These are phyloP conservation scores for Verticillium albo-atrum DNA, from an alignment of 2,329 filamentous ascomycete species.

Conservation along the genomic window DNA sequence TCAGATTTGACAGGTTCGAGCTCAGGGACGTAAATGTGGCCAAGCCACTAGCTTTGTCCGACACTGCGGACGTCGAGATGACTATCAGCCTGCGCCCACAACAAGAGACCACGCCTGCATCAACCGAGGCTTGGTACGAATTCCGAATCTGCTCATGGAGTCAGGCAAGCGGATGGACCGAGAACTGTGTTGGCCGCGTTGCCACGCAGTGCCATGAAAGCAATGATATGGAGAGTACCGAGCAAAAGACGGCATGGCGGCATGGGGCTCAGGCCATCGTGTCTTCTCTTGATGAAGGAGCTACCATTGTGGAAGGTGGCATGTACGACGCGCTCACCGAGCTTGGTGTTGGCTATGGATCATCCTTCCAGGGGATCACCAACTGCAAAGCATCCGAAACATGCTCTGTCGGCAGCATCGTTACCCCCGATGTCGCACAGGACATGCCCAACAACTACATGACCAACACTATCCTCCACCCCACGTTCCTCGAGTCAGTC, in stretches of 20 bases:
- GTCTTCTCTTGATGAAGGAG: not conserved
- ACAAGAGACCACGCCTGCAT: constrained; percentile 33
- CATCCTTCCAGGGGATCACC: constrained; percentile 41
- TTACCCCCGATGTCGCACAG: constrained; percentile 7
- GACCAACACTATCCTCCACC: constrained; percentile 14
- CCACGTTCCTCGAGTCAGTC: constrained; percentile 14
- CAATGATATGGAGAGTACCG: constrained; percentile 30
- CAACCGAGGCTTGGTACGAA: constrained; percentile 43
- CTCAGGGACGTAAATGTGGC: constrained; percentile 41
- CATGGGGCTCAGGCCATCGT: constrained; percentile 18
- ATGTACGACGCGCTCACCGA: constrained; percentile 43
- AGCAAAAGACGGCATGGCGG: constrained; percentile 15
- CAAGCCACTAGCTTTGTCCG: constrained; percentile 40
- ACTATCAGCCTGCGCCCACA: constrained; percentile 40
- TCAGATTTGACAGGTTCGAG: constrained; percentile 27
- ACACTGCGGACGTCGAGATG: constrained; percentile 40
- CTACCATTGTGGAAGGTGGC: constrained; percentile 9
- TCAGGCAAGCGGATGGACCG: constrained; percentile 47
- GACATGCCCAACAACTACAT: constrained; percentile 16
- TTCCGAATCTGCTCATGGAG: constrained; percentile 50
- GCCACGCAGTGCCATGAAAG: constrained; percentile 23
- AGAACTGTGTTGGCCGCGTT: constrained; percentile 54
- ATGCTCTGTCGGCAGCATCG: constrained; percentile 9
- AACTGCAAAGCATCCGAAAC: constrained; percentile 2
- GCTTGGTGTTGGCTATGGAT: constrained; percentile 45